These are phyloP conservation scores for Yamagishiella unicocca DNA, from an alignment of 139 green algal species.

Conservation along the genomic window DNA sequence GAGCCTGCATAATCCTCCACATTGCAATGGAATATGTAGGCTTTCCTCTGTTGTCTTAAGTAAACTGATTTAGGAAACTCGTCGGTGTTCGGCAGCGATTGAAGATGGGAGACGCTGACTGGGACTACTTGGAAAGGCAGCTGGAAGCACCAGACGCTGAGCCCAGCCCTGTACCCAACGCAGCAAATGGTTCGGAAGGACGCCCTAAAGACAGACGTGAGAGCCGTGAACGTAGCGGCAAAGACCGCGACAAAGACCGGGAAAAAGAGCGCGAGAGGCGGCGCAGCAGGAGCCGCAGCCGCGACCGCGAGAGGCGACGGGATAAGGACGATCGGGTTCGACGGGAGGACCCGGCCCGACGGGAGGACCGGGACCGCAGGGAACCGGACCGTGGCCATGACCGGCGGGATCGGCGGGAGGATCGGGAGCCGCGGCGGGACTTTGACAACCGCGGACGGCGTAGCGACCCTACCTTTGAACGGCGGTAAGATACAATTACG, in stretches of 20 bases:
- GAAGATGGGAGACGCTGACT: conserved; percentile 41
- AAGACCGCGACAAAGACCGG: conserved; percentile 24
- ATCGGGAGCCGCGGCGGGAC: conserved; percentile 39
- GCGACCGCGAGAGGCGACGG: conserved; percentile 20
- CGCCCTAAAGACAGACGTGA: neutral
- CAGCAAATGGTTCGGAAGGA: neutral
- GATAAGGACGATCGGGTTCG: conserved; percentile 40
- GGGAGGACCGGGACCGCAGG: neutral
- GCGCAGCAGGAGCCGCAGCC: conserved; percentile 39
- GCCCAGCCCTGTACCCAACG: neutral
- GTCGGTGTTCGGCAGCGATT: no score
- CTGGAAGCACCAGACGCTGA: conserved; percentile 28
- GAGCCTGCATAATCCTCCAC: no score
- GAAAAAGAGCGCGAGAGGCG: conserved; percentile 18
- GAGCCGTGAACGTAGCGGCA: neutral
- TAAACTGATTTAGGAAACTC: no score
- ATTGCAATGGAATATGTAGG: no score
- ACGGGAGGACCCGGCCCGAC: conserved; percentile 4
- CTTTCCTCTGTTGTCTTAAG: no score
- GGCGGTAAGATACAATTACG: no score
- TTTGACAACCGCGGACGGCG: conserved; percentile 1
- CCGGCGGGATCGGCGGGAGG: neutral
- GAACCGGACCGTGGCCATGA: neutral
- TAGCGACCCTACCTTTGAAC: neutral
- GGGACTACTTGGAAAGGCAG: conserved; percentile 57